A percentile compares a stretch with the other conserved stretches of the same genome.
phyloP scores from a whole-genome alignment of 2,329 filamentous ascomycete genomes.

The Xenoacremonium recifei region DNA sequence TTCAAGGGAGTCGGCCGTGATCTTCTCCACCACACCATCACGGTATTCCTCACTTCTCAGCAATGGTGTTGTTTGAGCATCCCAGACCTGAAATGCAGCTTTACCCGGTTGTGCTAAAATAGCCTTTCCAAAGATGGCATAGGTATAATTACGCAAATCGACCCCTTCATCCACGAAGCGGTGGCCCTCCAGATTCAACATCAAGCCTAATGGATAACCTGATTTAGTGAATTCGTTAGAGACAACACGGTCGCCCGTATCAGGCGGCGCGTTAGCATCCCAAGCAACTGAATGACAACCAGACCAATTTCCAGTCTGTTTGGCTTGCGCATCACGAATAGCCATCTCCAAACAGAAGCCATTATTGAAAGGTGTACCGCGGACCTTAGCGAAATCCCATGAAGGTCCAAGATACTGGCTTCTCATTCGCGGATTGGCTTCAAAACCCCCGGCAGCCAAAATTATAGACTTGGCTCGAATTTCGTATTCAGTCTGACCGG shows the following conservation, averaged over 20 bases:
- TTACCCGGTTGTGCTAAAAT: slow-evolving; percentile 59
- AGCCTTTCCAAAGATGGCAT: slow-evolving; percentile 62
- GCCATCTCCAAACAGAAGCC: slow-evolving; percentile 57
- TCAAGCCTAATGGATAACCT: slow-evolving; percentile 65
- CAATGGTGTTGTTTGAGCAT: slow-evolving; percentile 49
- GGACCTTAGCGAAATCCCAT: slow-evolving; percentile 62
- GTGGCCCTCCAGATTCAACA: slow-evolving; percentile 58
- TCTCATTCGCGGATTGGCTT: slow-evolving; percentile 57
- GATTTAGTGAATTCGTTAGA: slow-evolving; percentile 70
- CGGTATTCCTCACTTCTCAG: slow-evolving; percentile 62
- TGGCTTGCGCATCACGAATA: slow-evolving; percentile 48
- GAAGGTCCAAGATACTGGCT: slow-evolving; percentile 52
- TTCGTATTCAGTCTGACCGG: slow-evolving; percentile 23
- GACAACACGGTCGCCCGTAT: slow-evolving; percentile 54
- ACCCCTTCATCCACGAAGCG: slow-evolving; percentile 67
- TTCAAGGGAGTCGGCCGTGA: slow-evolving; percentile 49
- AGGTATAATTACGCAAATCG: slow-evolving; percentile 66
- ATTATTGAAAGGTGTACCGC: slow-evolving; percentile 64
- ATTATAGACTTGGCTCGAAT: slow-evolving; percentile 44
- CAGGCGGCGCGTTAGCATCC: slow-evolving; percentile 59
- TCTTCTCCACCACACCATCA: slow-evolving; percentile 53
- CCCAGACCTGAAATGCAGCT: slow-evolving; percentile 65
- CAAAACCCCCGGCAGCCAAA: slow-evolving; percentile 62
- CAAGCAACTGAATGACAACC: slow-evolving; percentile 65
- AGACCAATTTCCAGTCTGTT: slow-evolving; percentile 56